Evolutionary conservation across 1,139 yeast species (phyloP), one percentile per base, ranked within the genome.

Genomic region (Pichiaceae sp.): DNA sequence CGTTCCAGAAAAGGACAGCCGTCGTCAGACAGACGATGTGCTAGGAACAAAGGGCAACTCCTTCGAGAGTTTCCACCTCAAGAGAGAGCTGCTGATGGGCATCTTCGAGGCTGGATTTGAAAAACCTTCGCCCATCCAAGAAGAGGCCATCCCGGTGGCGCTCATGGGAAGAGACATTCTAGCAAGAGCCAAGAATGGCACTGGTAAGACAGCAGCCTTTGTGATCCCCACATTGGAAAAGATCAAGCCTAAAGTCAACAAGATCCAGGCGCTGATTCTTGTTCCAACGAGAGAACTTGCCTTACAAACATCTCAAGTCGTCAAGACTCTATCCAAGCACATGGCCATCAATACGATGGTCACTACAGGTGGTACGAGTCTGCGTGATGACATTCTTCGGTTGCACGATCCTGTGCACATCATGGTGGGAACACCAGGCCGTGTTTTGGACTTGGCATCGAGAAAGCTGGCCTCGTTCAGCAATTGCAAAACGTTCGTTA

Each of bases 91-190:
- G 44, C 68, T 93, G 56, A 93, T 91, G 98, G 98, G 98, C 26
- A 91, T 91, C 50, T 91, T 89, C 57, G 99, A 93, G 62, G 97
- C 98, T 2, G 98, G 99, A 33, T 91, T 91, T 56, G 99, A 91
- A 60, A 86, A 84, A 57, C 98, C 99, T 8, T 86, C 96, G 17
- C 98, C 99, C 17, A 87, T 91, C 55, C 99, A 91, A 64, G 97
- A 91, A 66, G 98, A 89, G 60, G 78, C 96, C 12, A 91, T 91
- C 42, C 98, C 98, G 3, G 84, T 87, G 59, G 96, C 97, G 1
- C 71, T 91, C 37, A 82, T 94, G 35, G 97, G 98, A 36, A 78
- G 96, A 65, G 98, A 91, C 62, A 84, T 93, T 44, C 73, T 91
- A 48, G 99, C 99, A 14, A 77, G 98, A 64, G 98, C 99, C 34